Evolutionary conservation across 129 eudicot genomes (phyloP).

Genomic region (Pseudognaphalium luteoalbum): DNA sequence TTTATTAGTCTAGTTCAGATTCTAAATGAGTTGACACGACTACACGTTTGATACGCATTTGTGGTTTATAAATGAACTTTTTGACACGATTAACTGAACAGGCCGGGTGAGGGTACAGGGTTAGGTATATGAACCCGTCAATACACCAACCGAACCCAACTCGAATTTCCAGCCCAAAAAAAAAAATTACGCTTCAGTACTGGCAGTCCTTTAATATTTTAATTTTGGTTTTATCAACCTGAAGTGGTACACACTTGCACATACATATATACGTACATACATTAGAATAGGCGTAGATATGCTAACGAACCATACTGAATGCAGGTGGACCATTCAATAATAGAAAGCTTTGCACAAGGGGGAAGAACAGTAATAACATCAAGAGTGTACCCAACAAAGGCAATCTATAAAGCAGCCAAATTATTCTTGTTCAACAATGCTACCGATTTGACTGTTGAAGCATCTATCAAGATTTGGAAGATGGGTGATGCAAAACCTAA

Average conservation of each 20-base stretch:
- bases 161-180: no score
- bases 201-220: background rate
- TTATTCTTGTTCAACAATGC: constrained; percentile 83
- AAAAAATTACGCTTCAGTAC: background rate
- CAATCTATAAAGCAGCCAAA: constrained; percentile 58
- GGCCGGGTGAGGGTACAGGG: background rate
- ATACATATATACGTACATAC: background rate
- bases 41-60: background rate
- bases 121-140: no score
- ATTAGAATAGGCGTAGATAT: background rate
- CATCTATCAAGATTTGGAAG: constrained; percentile 73
- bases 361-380: constrained; percentile 72
- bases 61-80: background rate
- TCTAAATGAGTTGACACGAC: no score
- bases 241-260: background rate
- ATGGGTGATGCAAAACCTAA: constrained; percentile 49
- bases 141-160: no score
- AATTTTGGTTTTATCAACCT: no score
- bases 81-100: background rate
- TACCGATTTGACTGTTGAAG: constrained; percentile 53
- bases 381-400: constrained; percentile 72
- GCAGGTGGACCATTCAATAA: constrained; percentile 82
- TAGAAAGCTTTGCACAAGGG: constrained; percentile 86
- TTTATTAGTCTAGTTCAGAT: no score
- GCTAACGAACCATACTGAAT: constrained; percentile 10